Evolutionary conservation across 768 basidiomycete genomes (phyloP).

Genomic region (Rhodotorula graminis): DNA sequence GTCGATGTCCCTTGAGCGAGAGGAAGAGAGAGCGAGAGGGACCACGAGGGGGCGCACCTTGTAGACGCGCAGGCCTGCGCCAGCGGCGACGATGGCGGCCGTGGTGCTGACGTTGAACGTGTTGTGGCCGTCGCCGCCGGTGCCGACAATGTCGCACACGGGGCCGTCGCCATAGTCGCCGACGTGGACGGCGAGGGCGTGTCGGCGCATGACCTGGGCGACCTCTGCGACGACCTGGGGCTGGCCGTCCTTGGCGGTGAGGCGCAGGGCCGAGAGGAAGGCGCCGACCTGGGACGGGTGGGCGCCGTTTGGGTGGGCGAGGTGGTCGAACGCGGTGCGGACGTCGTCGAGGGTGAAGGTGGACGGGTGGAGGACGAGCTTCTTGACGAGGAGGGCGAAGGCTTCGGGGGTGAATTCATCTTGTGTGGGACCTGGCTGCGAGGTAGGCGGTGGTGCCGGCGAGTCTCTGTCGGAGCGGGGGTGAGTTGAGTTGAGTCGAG

Average conservation of each 20-base stretch:
- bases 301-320: conserved; percentile 56
- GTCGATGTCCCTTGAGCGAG: neutral
- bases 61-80: conserved; percentile 84
- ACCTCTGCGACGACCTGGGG: conserved; percentile 74
- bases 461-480: neutral
- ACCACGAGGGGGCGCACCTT: conserved; percentile 58
- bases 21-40: too few species aligned
- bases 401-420: conserved; percentile 60
- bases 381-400: conserved; percentile 71
- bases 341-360: conserved; percentile 59
- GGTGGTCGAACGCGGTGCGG: conserved; percentile 56
- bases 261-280: conserved; percentile 78
- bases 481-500: neutral
- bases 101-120: conserved; percentile 96
- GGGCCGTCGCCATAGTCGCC: conserved; percentile 46
- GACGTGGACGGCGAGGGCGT: conserved; percentile 60
- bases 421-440: neutral
- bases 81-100: conserved; percentile 87
- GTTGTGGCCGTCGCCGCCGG: conserved; percentile 91
- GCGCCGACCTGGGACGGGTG: conserved; percentile 76
- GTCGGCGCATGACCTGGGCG: conserved; percentile 66
- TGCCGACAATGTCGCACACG: conserved; percentile 73
- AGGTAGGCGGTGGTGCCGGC: neutral
- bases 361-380: conserved; percentile 54
- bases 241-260: conserved; percentile 68